Evolutionary conservation across 257 asterid genomes (phyloP).

Genomic region (Linaria vulgaris): DNA sequence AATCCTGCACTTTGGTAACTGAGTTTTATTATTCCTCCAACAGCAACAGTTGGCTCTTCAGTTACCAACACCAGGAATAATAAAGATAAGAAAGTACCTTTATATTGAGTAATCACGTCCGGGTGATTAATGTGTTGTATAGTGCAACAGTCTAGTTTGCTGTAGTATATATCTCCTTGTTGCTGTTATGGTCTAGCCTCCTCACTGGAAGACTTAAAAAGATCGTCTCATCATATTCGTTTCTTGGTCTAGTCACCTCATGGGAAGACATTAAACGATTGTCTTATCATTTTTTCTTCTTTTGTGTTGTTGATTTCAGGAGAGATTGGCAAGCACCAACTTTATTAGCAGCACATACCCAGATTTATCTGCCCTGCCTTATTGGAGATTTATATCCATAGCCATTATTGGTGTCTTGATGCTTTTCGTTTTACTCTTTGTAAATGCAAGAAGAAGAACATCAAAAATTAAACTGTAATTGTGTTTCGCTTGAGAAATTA

Average conservation of each 20-base stretch:
- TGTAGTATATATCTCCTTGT: too few species aligned
- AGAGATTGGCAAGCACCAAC: constrained; percentile 20
- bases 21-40: background rate
- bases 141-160: background rate
- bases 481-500: constrained; percentile 5
- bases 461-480: constrained; percentile 60
- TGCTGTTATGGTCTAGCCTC: too few species aligned
- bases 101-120: background rate
- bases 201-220: background rate
- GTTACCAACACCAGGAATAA: background rate
- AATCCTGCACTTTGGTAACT: background rate
- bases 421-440: constrained; percentile 43
- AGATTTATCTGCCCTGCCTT: constrained; percentile 27
- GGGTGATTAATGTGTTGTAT: background rate
- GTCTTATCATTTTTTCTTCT: background rate
- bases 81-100: background rate
- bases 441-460: constrained; percentile 65
- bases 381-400: constrained; percentile 44
- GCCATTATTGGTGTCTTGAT: constrained; percentile 37
- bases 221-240: background rate
- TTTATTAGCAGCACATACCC: constrained; percentile 24
- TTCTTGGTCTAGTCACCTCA: too few species aligned
- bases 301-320: constrained; percentile 44
- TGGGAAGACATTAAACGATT: background rate
- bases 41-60: too few species aligned